phyloP scores from a whole-genome alignment of 805 yeast genomes.

The Wickerhamomyces silvicola region DNA sequence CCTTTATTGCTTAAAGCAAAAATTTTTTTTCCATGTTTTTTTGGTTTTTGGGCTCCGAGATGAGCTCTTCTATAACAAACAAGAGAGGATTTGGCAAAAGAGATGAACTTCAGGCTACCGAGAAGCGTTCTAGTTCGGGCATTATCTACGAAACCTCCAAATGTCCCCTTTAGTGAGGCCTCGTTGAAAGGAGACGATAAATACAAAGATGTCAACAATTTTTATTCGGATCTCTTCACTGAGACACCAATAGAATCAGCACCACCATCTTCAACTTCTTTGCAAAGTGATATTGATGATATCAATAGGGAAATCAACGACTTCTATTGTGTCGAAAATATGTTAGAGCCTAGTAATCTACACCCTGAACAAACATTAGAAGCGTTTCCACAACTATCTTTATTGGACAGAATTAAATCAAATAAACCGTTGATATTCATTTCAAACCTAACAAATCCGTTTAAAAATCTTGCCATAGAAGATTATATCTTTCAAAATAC shows the following conservation, averaged over 20 bases:
- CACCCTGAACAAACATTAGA: background rate
- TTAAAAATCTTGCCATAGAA: conserved; percentile 73
- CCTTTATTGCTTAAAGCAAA: too few species aligned
- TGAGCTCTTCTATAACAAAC: too few species aligned
- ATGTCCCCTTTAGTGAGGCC: conserved; percentile 4
- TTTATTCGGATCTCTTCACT: conserved; percentile 31
- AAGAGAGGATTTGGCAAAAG: background rate
- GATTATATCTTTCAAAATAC: conserved; percentile 63
- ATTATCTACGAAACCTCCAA: conserved; percentile 14
- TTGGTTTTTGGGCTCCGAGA: too few species aligned
- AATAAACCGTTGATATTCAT: conserved; percentile 47
- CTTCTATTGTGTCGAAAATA: conserved; percentile 18
- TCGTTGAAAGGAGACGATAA: conserved; percentile 16
- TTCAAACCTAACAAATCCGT: conserved; percentile 60
- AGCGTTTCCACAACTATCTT: conserved; percentile 6
- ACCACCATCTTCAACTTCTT: background rate
- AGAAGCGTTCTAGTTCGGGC: background rate
- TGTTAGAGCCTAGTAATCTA: conserved; percentile 1
- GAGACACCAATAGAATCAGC: conserved; percentile 2
- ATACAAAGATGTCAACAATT: conserved; percentile 26
- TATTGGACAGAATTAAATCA: conserved; percentile 18
- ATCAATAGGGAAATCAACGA: conserved; percentile 28
- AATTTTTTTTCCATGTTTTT: too few species aligned
- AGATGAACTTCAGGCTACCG: background rate
- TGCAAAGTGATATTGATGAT: conserved; percentile 24